phyloP scores from a whole-genome alignment of 345 rosid species.

The Lepidium sativum region DNA sequence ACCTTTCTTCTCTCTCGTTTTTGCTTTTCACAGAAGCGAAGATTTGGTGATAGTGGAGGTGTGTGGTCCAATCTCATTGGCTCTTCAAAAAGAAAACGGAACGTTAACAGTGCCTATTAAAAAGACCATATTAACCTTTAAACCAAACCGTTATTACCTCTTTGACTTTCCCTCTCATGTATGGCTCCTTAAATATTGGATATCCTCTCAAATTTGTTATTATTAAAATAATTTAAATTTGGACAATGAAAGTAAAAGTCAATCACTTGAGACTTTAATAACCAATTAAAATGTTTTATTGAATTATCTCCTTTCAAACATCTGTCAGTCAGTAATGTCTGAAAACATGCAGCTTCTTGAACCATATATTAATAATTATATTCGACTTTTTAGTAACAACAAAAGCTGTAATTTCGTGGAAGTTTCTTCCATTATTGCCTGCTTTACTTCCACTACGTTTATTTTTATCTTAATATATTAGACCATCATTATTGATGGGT shows the following conservation, averaged over 20 bases:
- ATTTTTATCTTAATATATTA: too few relatives aligned
- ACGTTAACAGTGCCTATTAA: not conserved
- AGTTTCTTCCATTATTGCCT: conserved; percentile 18
- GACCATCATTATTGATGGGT: too few relatives aligned
- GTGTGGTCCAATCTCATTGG: conserved; percentile 13
- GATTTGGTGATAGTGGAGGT: conserved; percentile 19
- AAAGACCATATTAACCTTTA: not conserved
- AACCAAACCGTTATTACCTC: not conserved
- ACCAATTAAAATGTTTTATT: not conserved
- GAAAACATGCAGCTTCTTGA: not conserved
- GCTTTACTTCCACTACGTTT: conserved; percentile 10
- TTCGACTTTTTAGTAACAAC: not conserved
- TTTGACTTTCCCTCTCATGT: conserved; percentile 15
- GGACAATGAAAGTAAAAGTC: not conserved
- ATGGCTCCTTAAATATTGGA: conserved; percentile 4
- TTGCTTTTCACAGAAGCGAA: conserved; percentile 21
- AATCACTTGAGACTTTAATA: not conserved
- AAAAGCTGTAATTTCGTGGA: conserved; percentile 10
- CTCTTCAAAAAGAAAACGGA: conserved; percentile 13
- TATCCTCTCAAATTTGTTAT: not conserved
- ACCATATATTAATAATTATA: not conserved
- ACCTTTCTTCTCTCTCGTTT: not conserved
- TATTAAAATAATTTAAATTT: not conserved
- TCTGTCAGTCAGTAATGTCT: conserved; percentile 19
- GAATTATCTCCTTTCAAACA: not conserved